Percentiles rank a stretch among this genome's conserved stretches.
Conservation (phyloP, 495 filamentous ascomycete genomes). For the Elasticomyces elasticus region DNA sequence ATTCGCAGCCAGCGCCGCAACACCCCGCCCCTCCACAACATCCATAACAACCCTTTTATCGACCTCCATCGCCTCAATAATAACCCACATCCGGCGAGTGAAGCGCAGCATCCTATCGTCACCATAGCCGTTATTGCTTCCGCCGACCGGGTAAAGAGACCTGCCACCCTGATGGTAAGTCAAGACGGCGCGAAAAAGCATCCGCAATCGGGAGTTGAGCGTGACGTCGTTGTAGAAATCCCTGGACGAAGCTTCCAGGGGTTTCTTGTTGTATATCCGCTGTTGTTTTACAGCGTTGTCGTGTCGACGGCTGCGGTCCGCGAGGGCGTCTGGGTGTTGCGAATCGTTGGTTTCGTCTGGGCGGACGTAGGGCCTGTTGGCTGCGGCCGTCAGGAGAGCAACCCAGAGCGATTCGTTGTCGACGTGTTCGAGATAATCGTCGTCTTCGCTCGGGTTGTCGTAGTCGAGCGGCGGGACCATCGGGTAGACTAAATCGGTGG, state of each 20-base stretch:
- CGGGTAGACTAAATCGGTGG: background rate
- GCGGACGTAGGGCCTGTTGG: background rate
- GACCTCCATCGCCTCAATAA: background rate
- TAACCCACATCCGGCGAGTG: background rate
- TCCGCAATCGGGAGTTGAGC: background rate
- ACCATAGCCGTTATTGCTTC: conserved; percentile 8
- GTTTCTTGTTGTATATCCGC: conserved; percentile 1
- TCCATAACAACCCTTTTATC: conserved; percentile 11
- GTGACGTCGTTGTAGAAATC: conserved; percentile 1
- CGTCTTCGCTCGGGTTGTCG: background rate
- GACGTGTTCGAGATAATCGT: background rate
- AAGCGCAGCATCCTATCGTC: background rate
- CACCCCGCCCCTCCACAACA: conserved; percentile 11
- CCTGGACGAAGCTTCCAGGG: background rate
- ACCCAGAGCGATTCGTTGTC: background rate
- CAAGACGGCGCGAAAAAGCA: conserved; percentile 5
- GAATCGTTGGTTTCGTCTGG: background rate
- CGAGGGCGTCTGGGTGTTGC: background rate
- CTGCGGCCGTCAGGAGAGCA: background rate
- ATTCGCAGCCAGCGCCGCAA: conserved; percentile 6
- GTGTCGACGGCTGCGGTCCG: background rate
- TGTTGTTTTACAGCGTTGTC: background rate
- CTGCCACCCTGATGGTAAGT: conserved; percentile 3
- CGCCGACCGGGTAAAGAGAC: conserved; percentile 4
- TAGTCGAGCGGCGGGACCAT: background rate